Base-by-base conservation (phyloP, 495 filamentous ascomycete species). In the Aspergillus sparsus region DNA sequence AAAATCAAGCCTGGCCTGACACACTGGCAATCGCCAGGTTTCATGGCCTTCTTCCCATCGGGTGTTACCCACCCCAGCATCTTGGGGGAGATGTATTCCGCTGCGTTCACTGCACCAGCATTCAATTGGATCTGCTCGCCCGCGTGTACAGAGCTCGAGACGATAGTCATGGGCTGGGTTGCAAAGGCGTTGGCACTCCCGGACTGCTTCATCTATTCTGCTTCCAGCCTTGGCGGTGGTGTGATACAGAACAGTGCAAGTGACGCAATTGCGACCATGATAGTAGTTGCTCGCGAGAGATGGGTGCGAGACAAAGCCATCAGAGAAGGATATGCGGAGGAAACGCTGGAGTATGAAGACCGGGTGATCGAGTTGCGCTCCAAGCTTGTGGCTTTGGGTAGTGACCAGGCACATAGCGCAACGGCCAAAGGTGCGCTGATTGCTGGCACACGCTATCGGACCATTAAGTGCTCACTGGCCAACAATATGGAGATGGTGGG, bases 101-200 rank as follows among this genome's bases (percentile, higher is more conserved):
- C 90, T 0, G 89, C 93, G 5, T 92, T 97, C 70, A 93, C 85
- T 7, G 90, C 89, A 3, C 91, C 94, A 10, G 90, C 90, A 9
- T 98, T 98, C 81, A 97, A 97, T 74, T 98, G 94, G 94, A 84
- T 97, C 50, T 97, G 93, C 72, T 92, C 88, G 3, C 94, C 94
- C 1, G 94, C 89, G 15, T 87, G 94, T n/a, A 98, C 94, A 5
- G 94, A 98, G 69, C 81, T 98, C 45, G 94, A 98, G 77, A 97
- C 94, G 0, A 85, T 96, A 45, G 89, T 96, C 35, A 82, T 98
- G 62, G 93, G 97, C 74, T 98, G 93, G 93, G 74, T 98, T n/a
- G 90, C 87, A 21, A 82, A 88, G 63, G 76, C 90, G 11, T 72
- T 97, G 37, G 82, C 71, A 12, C 79, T 98, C 12, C 92, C 93